Evolutionary conservation across 768 basidiomycete species (phyloP), one percentile per base, ranked within the genome.

Genomic region (Cubamyces sp.): DNA sequence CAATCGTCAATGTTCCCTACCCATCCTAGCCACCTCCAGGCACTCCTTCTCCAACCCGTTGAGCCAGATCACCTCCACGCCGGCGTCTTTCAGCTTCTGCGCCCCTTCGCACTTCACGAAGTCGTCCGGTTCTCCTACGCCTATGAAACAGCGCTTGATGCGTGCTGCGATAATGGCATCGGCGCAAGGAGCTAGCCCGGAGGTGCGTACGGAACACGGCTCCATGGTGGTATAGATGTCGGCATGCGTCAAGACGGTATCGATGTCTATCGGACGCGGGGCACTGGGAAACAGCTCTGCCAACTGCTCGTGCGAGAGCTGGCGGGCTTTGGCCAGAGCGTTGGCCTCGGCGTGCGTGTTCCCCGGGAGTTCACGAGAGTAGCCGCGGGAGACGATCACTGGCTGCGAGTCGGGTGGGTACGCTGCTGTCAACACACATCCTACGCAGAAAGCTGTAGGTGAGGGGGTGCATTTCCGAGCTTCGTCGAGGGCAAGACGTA

Each of bases 271-370:
- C 11, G 71, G 61, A 4, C 69, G 66, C 1, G 83, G 77, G 45
- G 86, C 79, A 39, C 84, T 70, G 14, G 76, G 64, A 15, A 77
- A 70, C 42, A 91, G 56, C 15, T 52, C 46, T 1, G 25, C 53
- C 6, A 72, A 71, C 45, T 86, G 71, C 14, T 74, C 64, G 8
- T 69, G 49, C 2, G 84, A 77, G 41, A 87, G 77, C n/a, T 64
- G 46, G 16, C 72, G 74, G 5, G 87, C 84, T 70, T 98, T 97
- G 43, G 83, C 71, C 55, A 99, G 77, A 1, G 96, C 95, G 72
- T 96, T 96, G 23, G 94, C 94, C 77, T 99, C 96, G 12, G 96
- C 96, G 73, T 99, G 96, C 3, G 96, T 98, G 71, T 98, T 98
- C 55, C 96, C 96, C 4, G 85, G 80, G 0, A 98, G 81, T 71